Evolutionary conservation across 306 rosid genomes (phyloP), one percentile per base, ranked within the genome.

Genomic region (Abrus precatorius): DNA sequence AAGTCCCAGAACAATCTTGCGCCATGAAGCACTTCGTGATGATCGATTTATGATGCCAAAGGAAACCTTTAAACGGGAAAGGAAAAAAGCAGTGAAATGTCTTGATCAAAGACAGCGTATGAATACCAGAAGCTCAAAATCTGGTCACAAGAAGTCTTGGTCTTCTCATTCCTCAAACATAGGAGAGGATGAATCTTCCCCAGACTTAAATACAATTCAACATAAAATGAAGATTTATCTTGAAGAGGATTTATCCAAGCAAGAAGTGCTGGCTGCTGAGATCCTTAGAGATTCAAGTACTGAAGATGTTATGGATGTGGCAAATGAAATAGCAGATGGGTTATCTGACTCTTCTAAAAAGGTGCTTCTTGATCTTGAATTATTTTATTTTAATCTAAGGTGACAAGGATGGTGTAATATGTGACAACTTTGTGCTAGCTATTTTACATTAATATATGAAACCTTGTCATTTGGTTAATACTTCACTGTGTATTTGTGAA

Each of bases 1-100:
- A 14, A 72, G 77, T 72, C 77, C 64, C 5, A 72, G 77, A 53
- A 54, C 77, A 72, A 4, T 71, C 34, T 8, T 60, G 59, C 20
- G 6, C 49, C 34, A 13, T 33, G 80, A 75, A 61, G 71, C 71
- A 30, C 60, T 75, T 5, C 59, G 34, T 14, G 71, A 75, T 75
- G 71, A 75, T 45, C 71, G 48, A 32, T 61, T 13, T 32, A 30
- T 63, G 63, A 5, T 55, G 3, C 64, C 77, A 53, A 53, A 69
- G 13, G 75, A 48, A 48, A 7, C 59, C 44, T 7, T 7, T 36
- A 53, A 38, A 52, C 57, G 50, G 10, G 77, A 34, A 10, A 72
- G 38, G 50, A 54, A 10, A 11, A 53, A 20, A 27, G 50, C 1
- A 5, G 64, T 20, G 20, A 72, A 54, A 6, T 1, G 11, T 54